Evolutionary conservation across 768 basidiomycete genomes (phyloP), one percentile per base, ranked within the genome.

Genomic region (Leccinum sublutescens): DNA sequence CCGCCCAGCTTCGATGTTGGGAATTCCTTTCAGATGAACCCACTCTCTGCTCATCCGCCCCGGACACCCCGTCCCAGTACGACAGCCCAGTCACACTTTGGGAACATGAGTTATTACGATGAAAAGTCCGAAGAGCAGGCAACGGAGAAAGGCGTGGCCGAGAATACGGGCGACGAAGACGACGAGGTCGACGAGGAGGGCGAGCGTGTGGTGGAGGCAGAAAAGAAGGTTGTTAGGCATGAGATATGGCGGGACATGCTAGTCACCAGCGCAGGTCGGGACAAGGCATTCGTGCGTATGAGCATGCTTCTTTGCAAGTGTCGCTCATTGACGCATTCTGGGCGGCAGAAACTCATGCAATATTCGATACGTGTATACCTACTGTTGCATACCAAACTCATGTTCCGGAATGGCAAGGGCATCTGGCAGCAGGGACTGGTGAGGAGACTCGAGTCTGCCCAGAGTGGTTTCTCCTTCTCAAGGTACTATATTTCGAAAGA

Each of bases 171-270:
- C 17, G 71, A 71, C 12, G 74, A 75, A 11, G 72, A 66, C 3
- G 74, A 78, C 17, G 82, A 82, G 59, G 75, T 80, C 48, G 81
- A 84, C 56, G 80, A 79, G 36, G 80, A 82, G 62, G 76, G 80
- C 56, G 82, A 79, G 50, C 74, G 63, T 4, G 77, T 77, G 11
- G 74, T 77, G 68, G 71, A 68, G 34, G 78, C 78, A 11, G 79
- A 80, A 65, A 71, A 71, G 65, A 80, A 74, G 56, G 78, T 92
- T 25, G 74, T 77, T 31, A 73, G 71, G 47, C 87, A 87, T 68
- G 90, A 91, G 33, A 81, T 94, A 7, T 92, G 88, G 89, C 79
- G 85, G 62, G 92, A 93, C 58, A 83, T 93, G 71, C 76, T 93
- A 55, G 79, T 85, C 66, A 87, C 89, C 29, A 89, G 88, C 64